Evolutionary conservation across 2,329 filamentous ascomycete species (phyloP).

Genomic region (Davidsoniella eucalypti): DNA sequence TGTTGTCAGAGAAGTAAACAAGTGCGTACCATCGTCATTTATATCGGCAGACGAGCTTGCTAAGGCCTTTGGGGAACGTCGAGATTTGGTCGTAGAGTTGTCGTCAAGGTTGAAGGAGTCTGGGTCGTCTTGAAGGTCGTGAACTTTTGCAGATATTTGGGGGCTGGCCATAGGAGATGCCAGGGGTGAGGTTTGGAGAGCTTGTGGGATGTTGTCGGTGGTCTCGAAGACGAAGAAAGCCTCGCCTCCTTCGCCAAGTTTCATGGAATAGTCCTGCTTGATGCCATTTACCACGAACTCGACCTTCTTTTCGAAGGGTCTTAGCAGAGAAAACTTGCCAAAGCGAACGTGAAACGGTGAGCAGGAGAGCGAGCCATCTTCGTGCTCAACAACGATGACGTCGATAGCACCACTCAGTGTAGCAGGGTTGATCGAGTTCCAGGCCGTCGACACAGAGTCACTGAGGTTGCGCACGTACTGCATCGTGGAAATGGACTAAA

Average conservation of each 20-base stretch:
- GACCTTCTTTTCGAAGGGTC: slow-evolving; percentile 96
- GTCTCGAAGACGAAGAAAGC: slow-evolving; percentile 99
- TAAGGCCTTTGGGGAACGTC: slow-evolving; percentile 28
- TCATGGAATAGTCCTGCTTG: slow-evolving; percentile 94
- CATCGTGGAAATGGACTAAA: slow-evolving; percentile 38
- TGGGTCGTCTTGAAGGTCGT: slow-evolving; percentile 10
- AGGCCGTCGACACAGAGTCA: slow-evolving; percentile 91
- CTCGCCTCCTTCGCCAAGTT: slow-evolving; percentile 90
- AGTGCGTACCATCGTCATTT: slow-evolving; percentile 20
- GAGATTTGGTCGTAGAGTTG: slow-evolving; percentile 46
- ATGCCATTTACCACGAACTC: slow-evolving; percentile 89
- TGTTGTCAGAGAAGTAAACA: too few species aligned
- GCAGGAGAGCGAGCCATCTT: slow-evolving; percentile 76
- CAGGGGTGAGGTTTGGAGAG: slow-evolving; percentile 83
- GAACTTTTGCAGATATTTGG: slow-evolving; percentile 30
- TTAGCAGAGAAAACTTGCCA: slow-evolving; percentile 90
- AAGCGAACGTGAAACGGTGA: slow-evolving; percentile 98
- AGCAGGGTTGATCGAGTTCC: slow-evolving; percentile 98
- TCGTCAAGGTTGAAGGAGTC: slow-evolving; percentile 35
- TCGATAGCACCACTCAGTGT: slow-evolving; percentile 96
- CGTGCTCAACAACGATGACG: slow-evolving; percentile 93
- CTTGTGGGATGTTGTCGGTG: slow-evolving; percentile 76
- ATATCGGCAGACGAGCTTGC: slow-evolving; percentile 22
- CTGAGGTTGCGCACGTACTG: slow-evolving; percentile 95
- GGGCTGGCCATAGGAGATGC: slow-evolving; percentile 83